Base-by-base conservation (phyloP, 1,139 yeast species). In the Zhuliangozyma parablackwelliae region DNA sequence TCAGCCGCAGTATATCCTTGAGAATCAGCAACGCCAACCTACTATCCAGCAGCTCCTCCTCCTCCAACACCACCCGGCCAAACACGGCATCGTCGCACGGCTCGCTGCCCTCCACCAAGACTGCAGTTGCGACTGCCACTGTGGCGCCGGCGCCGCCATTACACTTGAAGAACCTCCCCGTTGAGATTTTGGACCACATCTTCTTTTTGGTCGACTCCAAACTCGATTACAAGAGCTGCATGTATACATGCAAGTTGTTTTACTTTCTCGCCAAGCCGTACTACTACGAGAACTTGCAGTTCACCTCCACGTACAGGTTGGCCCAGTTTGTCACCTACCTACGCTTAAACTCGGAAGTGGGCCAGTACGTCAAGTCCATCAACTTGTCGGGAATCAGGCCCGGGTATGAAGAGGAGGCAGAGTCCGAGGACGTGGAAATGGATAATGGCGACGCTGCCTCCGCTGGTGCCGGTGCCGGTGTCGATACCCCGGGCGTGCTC, bases 301-400 rank as follows among this genome's bases (percentile, higher is more conserved):
- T 87, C 47, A 70, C 76, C 0, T 80, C 92, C 4, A 79, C 89
- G 5, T 87, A 81, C 52, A 62, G 95, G 33, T 74, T 85, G 39
- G 92, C 86, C 1, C 95, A 86, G 57, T 80, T 87, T 51, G 78
- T 87, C 8, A 70, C 89, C 1, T 71, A 80, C 8, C 57, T 87
- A 13, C 64, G 84, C 32, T 63, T 73, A 35, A 75, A 75, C 46
- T 68, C 75, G 2, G 64, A 63, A 5, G 69, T 82, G 33, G 90
- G 90, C 0, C 52, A 54, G 13, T 65, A 70, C 41, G 84, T 86
- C 3, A 69, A 68, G 45, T 44, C 53, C 0, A 54, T 87, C 31
- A 86, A 86, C 50, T 57, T 87, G 23, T 80, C 89, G 0, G 58
- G 61, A 7, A 45, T 72, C 56, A 56, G 65, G 51, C 55, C 78